Percentiles rank a stretch among this genome's conserved stretches.
phyloP scores from a whole-genome alignment of 371 early-diverging fungal species.

The Rhizopus sp. region DNA sequence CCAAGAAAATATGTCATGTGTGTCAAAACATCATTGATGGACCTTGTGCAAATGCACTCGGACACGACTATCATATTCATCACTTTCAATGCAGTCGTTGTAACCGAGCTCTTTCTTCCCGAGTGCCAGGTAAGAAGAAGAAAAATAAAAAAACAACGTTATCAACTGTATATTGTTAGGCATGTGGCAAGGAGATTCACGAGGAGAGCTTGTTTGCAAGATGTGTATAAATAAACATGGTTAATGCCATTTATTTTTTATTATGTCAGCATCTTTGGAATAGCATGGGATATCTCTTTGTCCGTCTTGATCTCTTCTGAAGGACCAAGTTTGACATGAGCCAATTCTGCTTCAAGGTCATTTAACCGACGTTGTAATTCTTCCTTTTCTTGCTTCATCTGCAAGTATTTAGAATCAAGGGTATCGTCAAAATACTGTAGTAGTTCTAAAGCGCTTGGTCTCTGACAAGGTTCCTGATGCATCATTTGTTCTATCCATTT shows the following conservation, averaged over 20 bases:
- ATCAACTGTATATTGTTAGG: constrained; percentile 9
- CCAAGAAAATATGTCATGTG: constrained; percentile 30
- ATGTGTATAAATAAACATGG: constrained; percentile 14
- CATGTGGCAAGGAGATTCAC: constrained; percentile 29
- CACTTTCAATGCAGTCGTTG: constrained; percentile 59
- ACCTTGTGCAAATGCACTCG: constrained; percentile 48
- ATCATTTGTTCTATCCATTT: constrained; percentile 79
- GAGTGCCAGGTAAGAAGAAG: constrained; percentile 27
- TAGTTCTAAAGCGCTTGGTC: constrained; percentile 78
- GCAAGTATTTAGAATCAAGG: constrained; percentile 4
- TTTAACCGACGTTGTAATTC: constrained; percentile 18
- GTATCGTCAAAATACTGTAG: constrained; percentile 1
- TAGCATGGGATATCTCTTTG: constrained; percentile 2
- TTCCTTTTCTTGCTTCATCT: constrained; percentile 27
- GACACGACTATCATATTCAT: constrained; percentile 54
- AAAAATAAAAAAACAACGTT: not conserved
- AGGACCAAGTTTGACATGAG: not conserved
- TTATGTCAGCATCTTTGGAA: not conserved
- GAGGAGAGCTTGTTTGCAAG: constrained; percentile 26
- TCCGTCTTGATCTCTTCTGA: not conserved
- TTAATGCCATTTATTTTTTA: not conserved
- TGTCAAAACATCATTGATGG: constrained; percentile 49
- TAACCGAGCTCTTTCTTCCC: constrained; percentile 38
- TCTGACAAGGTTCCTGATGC: constrained; percentile 66
- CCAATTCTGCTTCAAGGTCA: constrained; percentile 8